Evolutionary conservation across 2,329 filamentous ascomycete species (phyloP), one percentile per base, ranked within the genome.

Genomic region (Ophiosphaerella narmari): DNA sequence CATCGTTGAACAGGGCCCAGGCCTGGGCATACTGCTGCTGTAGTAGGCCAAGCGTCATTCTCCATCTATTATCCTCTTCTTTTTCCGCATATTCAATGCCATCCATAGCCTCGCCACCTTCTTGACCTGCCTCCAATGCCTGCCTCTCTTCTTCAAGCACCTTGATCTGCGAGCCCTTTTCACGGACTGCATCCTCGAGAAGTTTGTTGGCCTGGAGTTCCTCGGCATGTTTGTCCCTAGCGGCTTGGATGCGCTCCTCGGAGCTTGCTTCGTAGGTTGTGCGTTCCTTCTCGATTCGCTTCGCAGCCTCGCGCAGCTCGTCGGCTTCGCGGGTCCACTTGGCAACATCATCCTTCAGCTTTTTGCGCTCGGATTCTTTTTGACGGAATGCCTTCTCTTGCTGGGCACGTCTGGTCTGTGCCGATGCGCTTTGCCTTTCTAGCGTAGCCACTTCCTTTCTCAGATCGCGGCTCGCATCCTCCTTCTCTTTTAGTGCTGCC

Each of bases 401-500:
- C 66, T 92, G 90, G 1, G 83, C 81, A 61, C 88, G 89, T 52
- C 89, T 87, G 56, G 88, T 89, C 67, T 95, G 88, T 1, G 90
- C 88, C 4, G 86, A 82, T 40, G 91, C 86, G 77, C 95, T 96
- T 57, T 89, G 81, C 45, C 90, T 86, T 71, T 95, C 91, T 5
- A 92, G 85, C 39, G 84, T 85, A 44, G 90, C 87, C 45, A 95
- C 86, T 67, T 93, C 87, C 55, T 88, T 88, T 65, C 89, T 90
- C 46, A 97, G 75, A 66, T 91, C 91, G 38, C 90, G 86, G 41
- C 91, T 97, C 43, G 87, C 89, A 65, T 95, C 91, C 58, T 97
- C 93, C 71, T 95, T 96, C 66, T 96, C 90, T 69, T 90, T 94
- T 46, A 94, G 80, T 16, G 86, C 82, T 54, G 87, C 86, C 63